A percentile compares a stretch with the other conserved stretches of the same genome.
Conservation (phyloP, 768 basidiomycete genomes). For the Inosperma sp. region DNA sequence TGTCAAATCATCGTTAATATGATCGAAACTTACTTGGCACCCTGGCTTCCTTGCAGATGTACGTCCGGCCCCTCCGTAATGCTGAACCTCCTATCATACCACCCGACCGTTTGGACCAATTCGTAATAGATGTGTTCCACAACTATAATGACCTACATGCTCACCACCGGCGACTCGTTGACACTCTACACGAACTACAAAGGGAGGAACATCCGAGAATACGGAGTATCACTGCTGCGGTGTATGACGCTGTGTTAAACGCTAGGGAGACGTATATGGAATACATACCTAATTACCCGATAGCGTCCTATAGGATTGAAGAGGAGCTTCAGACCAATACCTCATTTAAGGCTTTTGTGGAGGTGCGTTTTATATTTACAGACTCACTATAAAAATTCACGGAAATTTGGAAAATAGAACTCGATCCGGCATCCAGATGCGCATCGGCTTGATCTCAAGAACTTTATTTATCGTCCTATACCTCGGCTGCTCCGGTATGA, state of each 20-base stretch:
- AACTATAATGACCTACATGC: slow-evolving; percentile 74
- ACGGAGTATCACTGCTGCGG: slow-evolving; percentile 74
- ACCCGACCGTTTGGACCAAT: slow-evolving; percentile 61
- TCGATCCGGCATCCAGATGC: slow-evolving; percentile 66
- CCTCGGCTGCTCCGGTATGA: slow-evolving; percentile 85
- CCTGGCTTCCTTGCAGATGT: slow-evolving; percentile 54
- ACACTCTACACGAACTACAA: slow-evolving; percentile 80
- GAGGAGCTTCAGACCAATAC: slow-evolving; percentile 81
- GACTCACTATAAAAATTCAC: too few species aligned
- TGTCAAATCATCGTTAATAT: background rate
- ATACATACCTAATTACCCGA: slow-evolving; percentile 89
- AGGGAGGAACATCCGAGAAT: slow-evolving; percentile 83
- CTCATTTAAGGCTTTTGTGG: slow-evolving; percentile 73
- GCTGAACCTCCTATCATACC: slow-evolving; percentile 79
- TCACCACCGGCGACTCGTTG: slow-evolving; percentile 73
- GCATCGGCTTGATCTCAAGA: slow-evolving; percentile 83
- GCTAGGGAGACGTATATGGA: slow-evolving; percentile 92
- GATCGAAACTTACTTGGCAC: background rate
- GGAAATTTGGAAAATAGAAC: slow-evolving; percentile 27
- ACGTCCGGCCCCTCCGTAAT: slow-evolving; percentile 68
- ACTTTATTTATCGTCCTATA: slow-evolving; percentile 87
- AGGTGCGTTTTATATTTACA: too few species aligned
- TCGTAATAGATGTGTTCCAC: slow-evolving; percentile 85
- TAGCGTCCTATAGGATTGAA: slow-evolving; percentile 82
- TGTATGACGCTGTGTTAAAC: slow-evolving; percentile 85